Percentiles rank a stretch among this genome's conserved stretches.
Evolutionary conservation across 805 yeast genomes (phyloP).

Genomic region (Lachancea thermotolerans): DNA sequence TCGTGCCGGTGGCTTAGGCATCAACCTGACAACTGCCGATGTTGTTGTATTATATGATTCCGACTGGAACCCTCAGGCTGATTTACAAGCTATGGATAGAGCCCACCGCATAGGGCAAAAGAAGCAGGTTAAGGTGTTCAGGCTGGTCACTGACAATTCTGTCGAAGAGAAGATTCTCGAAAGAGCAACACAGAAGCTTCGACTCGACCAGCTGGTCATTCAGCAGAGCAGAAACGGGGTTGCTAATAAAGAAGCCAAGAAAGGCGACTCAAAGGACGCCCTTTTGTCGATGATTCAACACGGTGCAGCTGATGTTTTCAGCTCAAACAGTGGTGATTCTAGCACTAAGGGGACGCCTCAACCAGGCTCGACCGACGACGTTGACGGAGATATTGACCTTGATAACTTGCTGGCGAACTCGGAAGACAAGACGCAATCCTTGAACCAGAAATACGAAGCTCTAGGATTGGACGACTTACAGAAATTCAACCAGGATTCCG

Average conservation of each 20-base stretch:
- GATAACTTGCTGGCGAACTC: constrained; percentile 56
- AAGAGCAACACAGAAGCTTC: constrained; percentile 71
- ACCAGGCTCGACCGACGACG: constrained; percentile 25
- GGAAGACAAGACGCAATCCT: constrained; percentile 54
- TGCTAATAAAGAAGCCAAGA: constrained; percentile 25
- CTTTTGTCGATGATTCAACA: constrained; percentile 75
- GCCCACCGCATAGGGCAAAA: constrained; percentile 86
- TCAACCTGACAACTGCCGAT: constrained; percentile 75
- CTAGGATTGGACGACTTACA: constrained; percentile 73
- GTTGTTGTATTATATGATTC: constrained; percentile 69
- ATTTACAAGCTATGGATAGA: constrained; percentile 84
- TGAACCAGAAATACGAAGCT: constrained; percentile 56
- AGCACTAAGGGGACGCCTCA: constrained; percentile 24
- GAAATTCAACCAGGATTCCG: constrained; percentile 64
- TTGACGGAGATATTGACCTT: constrained; percentile 44
- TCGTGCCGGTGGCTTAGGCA: constrained; percentile 88
- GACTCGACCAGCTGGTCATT: constrained; percentile 75
- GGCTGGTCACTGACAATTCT: constrained; percentile 75
- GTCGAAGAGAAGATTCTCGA: constrained; percentile 79
- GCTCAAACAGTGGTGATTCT: constrained; percentile 16
- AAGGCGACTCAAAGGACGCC: constrained; percentile 52
- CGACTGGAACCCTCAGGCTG: constrained; percentile 89
- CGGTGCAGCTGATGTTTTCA: constrained; percentile 65
- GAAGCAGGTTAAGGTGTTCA: constrained; percentile 71
- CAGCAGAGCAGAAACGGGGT: constrained; percentile 55